A percentile compares a stretch with the other conserved stretches of the same genome.
Conservation (phyloP, 2,329 filamentous ascomycete species). For the Trematosphaeria pertusa region DNA sequence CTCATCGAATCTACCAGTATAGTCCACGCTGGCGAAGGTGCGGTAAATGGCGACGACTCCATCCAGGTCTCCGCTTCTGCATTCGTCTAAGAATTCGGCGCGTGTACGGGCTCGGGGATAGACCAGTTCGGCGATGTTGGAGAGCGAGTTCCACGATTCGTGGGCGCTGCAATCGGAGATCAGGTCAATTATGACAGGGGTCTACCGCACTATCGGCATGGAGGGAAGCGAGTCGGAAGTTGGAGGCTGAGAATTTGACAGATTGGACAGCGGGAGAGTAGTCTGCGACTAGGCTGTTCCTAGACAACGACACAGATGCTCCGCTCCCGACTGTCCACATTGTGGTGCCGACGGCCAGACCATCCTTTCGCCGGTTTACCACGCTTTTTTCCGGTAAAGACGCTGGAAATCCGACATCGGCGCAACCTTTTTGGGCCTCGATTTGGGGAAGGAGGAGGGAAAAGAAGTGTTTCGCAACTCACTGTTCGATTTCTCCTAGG, state of each 20-base stretch:
- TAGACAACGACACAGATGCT: too few relatives aligned
- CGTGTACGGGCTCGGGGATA: constrained; percentile 67
- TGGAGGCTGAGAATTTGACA: constrained; percentile 1
- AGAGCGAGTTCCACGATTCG: constrained; percentile 68
- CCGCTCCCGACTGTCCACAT: not conserved
- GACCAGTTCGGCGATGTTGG: constrained; percentile 69
- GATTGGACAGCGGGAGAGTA: not conserved
- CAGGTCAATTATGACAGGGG: constrained; percentile 14
- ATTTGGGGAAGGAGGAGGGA: constrained; percentile 8
- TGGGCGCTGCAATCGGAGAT: constrained; percentile 62
- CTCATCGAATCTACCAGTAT: constrained; percentile 74
- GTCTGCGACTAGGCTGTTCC: not conserved
- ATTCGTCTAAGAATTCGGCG: constrained; percentile 72
- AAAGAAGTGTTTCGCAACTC: constrained; percentile 54
- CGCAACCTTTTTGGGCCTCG: too few relatives aligned
- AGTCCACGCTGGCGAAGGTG: constrained; percentile 68
- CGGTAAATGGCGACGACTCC: constrained; percentile 71
- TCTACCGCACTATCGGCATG: not conserved
- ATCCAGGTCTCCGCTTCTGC: constrained; percentile 69
- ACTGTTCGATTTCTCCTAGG: constrained; percentile 70
- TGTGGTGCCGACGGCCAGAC: not conserved
- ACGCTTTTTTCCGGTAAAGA: not conserved
- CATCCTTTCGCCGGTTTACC: not conserved
- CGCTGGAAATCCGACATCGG: not conserved
- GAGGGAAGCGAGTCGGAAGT: constrained; percentile 5